Percentiles rank a stretch among this genome's conserved stretches.
Conservation (phyloP, 169 alveolate species). For the Plasmodium falciparum region DNA sequence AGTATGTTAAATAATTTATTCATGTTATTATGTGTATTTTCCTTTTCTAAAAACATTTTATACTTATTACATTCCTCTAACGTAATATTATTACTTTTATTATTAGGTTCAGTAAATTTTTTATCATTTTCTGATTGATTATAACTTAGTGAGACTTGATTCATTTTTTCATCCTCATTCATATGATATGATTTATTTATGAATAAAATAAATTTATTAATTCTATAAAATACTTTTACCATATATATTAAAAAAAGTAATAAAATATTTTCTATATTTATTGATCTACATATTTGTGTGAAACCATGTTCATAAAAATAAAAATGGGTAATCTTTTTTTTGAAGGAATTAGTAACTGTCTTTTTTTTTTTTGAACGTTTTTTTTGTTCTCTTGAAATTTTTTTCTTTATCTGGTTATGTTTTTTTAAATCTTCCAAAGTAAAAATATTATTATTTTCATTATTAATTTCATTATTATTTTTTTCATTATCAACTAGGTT, state of each 20-base stretch:
- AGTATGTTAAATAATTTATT: conserved; percentile 3
- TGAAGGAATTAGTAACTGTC: not conserved
- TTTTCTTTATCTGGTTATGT: conserved; percentile 5
- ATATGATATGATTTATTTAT: not conserved
- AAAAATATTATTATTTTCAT: no score
- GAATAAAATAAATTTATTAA: conserved; percentile 9
- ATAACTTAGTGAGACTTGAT: not conserved
- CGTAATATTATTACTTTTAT: not conserved
- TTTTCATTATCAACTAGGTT: not conserved
- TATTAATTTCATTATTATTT: not conserved
- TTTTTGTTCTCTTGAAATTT: not conserved
- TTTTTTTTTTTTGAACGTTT: conserved; percentile 12
- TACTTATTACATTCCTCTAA: not conserved
- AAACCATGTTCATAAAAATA: conserved; percentile 71
- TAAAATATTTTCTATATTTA: conserved; percentile 49
- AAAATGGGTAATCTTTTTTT: conserved; percentile 13
- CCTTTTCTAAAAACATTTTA: not conserved
- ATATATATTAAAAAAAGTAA: conserved; percentile 36
- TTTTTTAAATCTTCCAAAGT: no score
- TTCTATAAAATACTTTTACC: conserved; percentile 20
- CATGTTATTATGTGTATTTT: not conserved
- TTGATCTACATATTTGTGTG: conserved; percentile 72
- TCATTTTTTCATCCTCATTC: conserved; percentile 6
- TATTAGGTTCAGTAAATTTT: not conserved
- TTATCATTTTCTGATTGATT: not conserved